Evolutionary conservation across 352 stramenopile genomes (phyloP), one percentile per base, ranked within the genome.

Genomic region (Globisporangium recalcitrans): DNA sequence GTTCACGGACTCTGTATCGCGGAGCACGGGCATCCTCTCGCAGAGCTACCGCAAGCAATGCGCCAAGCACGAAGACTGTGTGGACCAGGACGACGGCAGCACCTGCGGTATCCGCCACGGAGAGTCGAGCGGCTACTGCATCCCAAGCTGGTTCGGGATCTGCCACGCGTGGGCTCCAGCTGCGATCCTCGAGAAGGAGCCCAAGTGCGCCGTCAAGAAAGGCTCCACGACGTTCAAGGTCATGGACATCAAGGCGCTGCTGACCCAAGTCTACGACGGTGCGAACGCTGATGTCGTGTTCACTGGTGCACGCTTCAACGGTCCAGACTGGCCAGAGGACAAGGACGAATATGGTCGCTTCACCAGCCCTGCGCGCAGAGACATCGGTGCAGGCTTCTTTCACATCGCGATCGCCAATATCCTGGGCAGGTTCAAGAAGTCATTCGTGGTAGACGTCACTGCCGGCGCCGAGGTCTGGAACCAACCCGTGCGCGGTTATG

Each of bases 151-250:
- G 77, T 80, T 77, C 58, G 77, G 75, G 38, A 78, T 84, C 53
- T 85, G 75, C 24, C 75, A 85, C 59, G 75, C 75, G 1, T 85
- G 75, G 75, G 74, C 75, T 32, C 73, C 75, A 11, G 73, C 75
- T 9, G 55, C 75, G 10, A 75, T 82, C 52, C 57, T 85, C 14
- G 73, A 85, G 31, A 38, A 11, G 26, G 57, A 62, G 27, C 57
- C 57, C 49, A 48, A 21, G 27, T 63, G 58, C 19, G 32, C 49
- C 1, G 60, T 70, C 24, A 68, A 58, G 27, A 62, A 59, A 46
- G 42, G 29, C 7, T 27, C 16, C 1, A 36, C 32, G 0, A 67
- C 10, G 8, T 69, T 69, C 22, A 32, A 69, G 46, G 36, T 42
- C 10, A 54, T 63, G 19, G 63, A 69, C 42, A 57, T 70, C 60